These are phyloP conservation scores for Microdochium bolleyi DNA, from an alignment of 2,329 filamentous ascomycete genomes.

Conservation along the genomic window DNA sequence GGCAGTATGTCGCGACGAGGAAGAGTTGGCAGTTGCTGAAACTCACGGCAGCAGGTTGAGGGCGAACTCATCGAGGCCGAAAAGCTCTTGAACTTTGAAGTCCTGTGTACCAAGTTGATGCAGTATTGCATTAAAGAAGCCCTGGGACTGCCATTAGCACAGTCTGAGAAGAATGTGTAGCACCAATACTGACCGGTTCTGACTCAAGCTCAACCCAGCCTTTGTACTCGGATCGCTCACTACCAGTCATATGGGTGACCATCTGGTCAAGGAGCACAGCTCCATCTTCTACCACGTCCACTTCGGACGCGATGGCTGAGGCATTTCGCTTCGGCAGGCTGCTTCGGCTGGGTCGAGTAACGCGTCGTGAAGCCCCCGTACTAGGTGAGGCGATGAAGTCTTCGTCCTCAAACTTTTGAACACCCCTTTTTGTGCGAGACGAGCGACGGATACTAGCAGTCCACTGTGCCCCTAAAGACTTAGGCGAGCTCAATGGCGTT, in stretches of 20 bases:
- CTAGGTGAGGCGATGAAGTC: not conserved
- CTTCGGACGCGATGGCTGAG: slow-evolving; percentile 20
- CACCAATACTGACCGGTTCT: slow-evolving; percentile 57
- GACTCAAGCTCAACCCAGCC: slow-evolving; percentile 84
- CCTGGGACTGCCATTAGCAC: slow-evolving; percentile 33
- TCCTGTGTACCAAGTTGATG: slow-evolving; percentile 67
- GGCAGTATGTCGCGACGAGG: slow-evolving; percentile 1
- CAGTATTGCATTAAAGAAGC: slow-evolving; percentile 80
- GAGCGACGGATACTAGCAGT: not conserved
- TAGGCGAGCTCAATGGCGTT: not conserved
- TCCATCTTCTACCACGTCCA: slow-evolving; percentile 23
- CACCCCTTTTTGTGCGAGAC: not conserved
- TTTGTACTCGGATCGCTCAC: slow-evolving; percentile 54
- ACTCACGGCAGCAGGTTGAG: slow-evolving; percentile 55
- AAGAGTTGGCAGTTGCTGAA: not conserved
- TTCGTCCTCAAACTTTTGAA: not conserved
- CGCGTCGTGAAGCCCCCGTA: not conserved
- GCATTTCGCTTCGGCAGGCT: slow-evolving; percentile 36
- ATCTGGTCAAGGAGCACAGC: slow-evolving; percentile 30
- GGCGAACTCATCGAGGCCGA: slow-evolving; percentile 60
- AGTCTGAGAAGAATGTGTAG: not conserved
- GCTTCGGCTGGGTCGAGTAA: not conserved
- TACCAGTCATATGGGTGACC: slow-evolving; percentile 35
- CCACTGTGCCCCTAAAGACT: not conserved
- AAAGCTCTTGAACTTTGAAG: slow-evolving; percentile 69